Base-by-base conservation (phyloP, 306 rosid species). In the Sindora glabra region DNA sequence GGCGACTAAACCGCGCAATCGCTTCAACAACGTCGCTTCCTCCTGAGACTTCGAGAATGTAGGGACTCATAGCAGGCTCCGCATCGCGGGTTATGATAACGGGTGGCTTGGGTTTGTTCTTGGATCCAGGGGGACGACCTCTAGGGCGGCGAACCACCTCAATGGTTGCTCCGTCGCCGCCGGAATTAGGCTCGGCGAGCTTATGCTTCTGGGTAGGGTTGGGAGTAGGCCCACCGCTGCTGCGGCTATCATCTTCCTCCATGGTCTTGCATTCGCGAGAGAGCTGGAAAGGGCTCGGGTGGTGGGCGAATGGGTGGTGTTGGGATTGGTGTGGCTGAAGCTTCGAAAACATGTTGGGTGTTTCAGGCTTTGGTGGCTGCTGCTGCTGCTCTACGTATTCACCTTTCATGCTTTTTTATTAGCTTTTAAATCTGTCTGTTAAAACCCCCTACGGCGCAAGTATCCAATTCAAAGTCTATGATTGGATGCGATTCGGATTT, bases 91-190 rank as follows among this genome's bases (percentile, higher is more conserved):
- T 79, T 0, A 81, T 81, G 15, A 89, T 63, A 3, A 89, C 76
- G 0, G 94, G 82, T 0, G 99, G 82, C 23, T 80, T 94, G 17
- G 99, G 97, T 62, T 69, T 83, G 78, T 92, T 92, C 24, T 89
- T 92, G 46, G 99, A 89, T 1, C 99, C 99, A 0, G 96, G 99
- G 0, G 99, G 99, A 1, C 99, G 97, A 0, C 99, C 99, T 1
- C 95, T 41, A 1, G 99, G 95, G 0, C 99, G 69, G 10, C 92
- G 57, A 1, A 69, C 77, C 0, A 94, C 94, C 22, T 94, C 99
- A 4, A 94, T 84, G 36, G 87, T 47, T 3, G 95, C 84, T 0
- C 94, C 95, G 13, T 94, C 96, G 40, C 78, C 79, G 66, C 83
- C 70, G 17, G 74, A 71, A 69, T 63, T 56, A 0, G 67, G 56